Percentiles rank a stretch among this genome's conserved stretches.
These are phyloP conservation scores for Chaetothyriales sp. DNA, from an alignment of 2,329 filamentous ascomycete species.

Conservation along the genomic window DNA sequence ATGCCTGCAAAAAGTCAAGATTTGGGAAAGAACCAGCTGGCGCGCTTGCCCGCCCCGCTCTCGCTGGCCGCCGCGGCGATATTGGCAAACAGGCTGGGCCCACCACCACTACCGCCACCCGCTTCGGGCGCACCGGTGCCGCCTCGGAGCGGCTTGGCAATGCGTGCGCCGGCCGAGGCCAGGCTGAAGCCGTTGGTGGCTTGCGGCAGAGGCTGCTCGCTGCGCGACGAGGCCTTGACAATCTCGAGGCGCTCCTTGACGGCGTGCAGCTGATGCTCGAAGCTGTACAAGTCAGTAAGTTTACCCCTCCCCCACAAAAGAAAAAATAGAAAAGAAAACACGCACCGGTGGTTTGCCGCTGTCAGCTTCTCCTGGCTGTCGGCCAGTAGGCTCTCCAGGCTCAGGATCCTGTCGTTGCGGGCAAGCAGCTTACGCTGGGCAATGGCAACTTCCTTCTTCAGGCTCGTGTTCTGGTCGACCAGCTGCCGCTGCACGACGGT, in stretches of 20 bases:
- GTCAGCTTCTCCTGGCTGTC: slow-evolving; percentile 98
- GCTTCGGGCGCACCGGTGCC: slow-evolving; percentile 28
- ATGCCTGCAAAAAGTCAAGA: not conserved
- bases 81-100: not conserved
- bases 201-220: slow-evolving; percentile 44
- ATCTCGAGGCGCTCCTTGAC: slow-evolving; percentile 97
- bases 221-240: slow-evolving; percentile 84
- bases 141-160: slow-evolving; percentile 52
- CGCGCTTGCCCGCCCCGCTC: not conserved
- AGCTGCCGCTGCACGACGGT: slow-evolving; percentile 95
- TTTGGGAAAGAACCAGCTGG: not conserved
- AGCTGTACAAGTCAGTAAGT: slow-evolving; percentile 46
- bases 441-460: slow-evolving; percentile 99
- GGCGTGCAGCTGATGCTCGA: slow-evolving; percentile 89
- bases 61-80: not conserved
- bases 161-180: slow-evolving; percentile 34
- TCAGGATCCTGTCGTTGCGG: slow-evolving; percentile 91
- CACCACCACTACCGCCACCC: too few species aligned
- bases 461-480: slow-evolving; percentile 88
- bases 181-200: slow-evolving; percentile 44
- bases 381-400: slow-evolving; percentile 78
- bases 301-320: too few species aligned
- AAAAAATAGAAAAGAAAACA: slow-evolving; percentile 15
- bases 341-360: slow-evolving; percentile 90
- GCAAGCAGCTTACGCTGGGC: slow-evolving; percentile 95